These are phyloP conservation scores for Inga oerstediana DNA, from an alignment of 306 rosid genomes.

Conservation along the genomic window DNA sequence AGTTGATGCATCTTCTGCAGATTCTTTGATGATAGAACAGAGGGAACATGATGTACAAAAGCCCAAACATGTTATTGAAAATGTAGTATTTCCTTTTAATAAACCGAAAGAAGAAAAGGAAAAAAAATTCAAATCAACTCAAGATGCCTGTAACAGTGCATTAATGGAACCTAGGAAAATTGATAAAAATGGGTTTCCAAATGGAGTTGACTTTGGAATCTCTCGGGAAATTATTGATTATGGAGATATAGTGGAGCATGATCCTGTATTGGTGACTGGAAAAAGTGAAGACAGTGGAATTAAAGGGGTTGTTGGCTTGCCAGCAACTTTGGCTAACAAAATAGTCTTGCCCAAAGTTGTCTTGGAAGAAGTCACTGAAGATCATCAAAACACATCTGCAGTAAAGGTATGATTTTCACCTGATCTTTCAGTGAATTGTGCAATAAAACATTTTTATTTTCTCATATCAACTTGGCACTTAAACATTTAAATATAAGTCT, in stretches of 20 bases:
- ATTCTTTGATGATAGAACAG: conserved; percentile 39
- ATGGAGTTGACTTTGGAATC: conserved; percentile 28
- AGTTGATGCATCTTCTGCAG: conserved; percentile 36
- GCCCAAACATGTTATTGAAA: conserved; percentile 24
- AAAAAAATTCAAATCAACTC: conserved; percentile 32
- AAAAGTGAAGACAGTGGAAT: conserved; percentile 5
- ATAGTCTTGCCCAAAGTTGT: conserved; percentile 31
- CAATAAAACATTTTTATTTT: conserved; percentile 3
- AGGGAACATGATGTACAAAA: conserved; percentile 39
- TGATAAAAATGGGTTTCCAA: conserved; percentile 27
- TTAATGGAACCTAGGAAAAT: conserved; percentile 34
- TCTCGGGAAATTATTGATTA: conserved; percentile 26
- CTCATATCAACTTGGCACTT: not conserved
- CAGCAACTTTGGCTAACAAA: conserved; percentile 32
- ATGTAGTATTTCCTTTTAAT: conserved; percentile 23
- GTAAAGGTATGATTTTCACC: conserved; percentile 45
- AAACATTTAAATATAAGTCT: not conserved
- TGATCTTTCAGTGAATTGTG: conserved; percentile 10
- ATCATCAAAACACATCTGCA: conserved; percentile 28
- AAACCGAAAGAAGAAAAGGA: conserved; percentile 29
- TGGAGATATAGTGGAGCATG: conserved; percentile 22
- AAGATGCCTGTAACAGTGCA: conserved; percentile 30
- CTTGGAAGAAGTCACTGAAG: conserved; percentile 31
- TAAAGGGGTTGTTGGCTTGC: conserved; percentile 20
- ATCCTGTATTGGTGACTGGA: conserved; percentile 24